Evolutionary conservation across 768 basidiomycete genomes (phyloP).

Genomic region (Auricularia sp.): DNA sequence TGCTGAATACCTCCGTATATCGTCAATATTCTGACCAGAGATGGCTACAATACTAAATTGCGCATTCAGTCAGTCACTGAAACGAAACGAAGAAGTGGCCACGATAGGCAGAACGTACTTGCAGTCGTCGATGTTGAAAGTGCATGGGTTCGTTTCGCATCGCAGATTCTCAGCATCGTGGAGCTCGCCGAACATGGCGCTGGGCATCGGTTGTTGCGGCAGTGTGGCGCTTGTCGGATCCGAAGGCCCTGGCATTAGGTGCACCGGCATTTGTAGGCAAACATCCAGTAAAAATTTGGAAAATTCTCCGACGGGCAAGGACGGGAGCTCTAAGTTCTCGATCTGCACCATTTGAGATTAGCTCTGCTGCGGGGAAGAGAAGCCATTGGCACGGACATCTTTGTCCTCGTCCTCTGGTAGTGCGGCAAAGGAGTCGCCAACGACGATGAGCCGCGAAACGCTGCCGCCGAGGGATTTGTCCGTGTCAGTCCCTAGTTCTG

Average conservation of each 20-base stretch:
- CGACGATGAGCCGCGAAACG: slow-evolving; percentile 78
- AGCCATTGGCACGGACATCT: slow-evolving; percentile 5
- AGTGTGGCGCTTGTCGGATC: slow-evolving; percentile 86
- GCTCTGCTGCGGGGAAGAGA: too few species aligned
- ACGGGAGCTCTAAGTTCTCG: not conserved
- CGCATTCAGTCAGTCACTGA: not conserved
- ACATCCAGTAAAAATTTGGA: slow-evolving; percentile 49
- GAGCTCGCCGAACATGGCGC: slow-evolving; percentile 72
- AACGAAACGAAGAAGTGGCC: not conserved
- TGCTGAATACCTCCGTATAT: slow-evolving; percentile 87
- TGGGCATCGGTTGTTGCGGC: slow-evolving; percentile 89
- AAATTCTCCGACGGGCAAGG: not conserved
- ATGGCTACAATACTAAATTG: slow-evolving; percentile 64
- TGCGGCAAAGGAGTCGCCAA: slow-evolving; percentile 76
- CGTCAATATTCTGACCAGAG: slow-evolving; percentile 88
- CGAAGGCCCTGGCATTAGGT: slow-evolving; percentile 75
- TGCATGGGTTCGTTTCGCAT: slow-evolving; percentile 84
- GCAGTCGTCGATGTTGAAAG: slow-evolving; percentile 52
- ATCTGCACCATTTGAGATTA: too few species aligned
- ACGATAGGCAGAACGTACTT: slow-evolving; percentile 16
- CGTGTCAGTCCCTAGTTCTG: slow-evolving; percentile 63
- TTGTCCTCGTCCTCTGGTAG: slow-evolving; percentile 25
- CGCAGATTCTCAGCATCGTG: slow-evolving; percentile 51
- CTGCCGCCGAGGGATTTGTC: slow-evolving; percentile 57
- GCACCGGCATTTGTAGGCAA: slow-evolving; percentile 67